These are phyloP conservation scores for Aspergillus amoenus DNA, from an alignment of 2,329 filamentous ascomycete species.

Conservation along the genomic window DNA sequence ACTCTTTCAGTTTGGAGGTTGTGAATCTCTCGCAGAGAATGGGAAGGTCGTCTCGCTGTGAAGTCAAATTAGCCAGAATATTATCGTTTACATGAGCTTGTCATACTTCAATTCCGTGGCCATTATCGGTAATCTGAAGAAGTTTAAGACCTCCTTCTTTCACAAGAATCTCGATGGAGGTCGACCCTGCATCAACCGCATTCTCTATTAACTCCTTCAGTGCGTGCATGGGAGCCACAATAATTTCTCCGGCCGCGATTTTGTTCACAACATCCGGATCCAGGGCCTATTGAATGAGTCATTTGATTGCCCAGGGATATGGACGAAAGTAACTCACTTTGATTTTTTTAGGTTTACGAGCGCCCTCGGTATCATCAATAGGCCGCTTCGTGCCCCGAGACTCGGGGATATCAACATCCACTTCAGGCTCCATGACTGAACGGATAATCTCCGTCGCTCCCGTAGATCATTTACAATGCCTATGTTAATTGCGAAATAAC, in stretches of 20 bases:
- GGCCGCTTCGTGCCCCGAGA: slow-evolving; percentile 51
- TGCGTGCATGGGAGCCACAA: slow-evolving; percentile 93
- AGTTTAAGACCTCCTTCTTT: slow-evolving; percentile 95
- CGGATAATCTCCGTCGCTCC: not conserved
- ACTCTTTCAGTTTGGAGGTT: slow-evolving; percentile 90
- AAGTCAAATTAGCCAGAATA: slow-evolving; percentile 17
- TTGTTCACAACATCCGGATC: slow-evolving; percentile 96
- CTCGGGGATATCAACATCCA: slow-evolving; percentile 44
- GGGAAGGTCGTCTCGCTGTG: slow-evolving; percentile 80
- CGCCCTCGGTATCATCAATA: slow-evolving; percentile 44
- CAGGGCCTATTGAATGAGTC: slow-evolving; percentile 62
- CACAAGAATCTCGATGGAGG: slow-evolving; percentile 82
- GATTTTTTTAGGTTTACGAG: slow-evolving; percentile 51
- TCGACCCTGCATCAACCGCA: slow-evolving; percentile 94
- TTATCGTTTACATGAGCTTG: not conserved
- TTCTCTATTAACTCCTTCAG: slow-evolving; percentile 97
- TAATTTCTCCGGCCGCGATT: slow-evolving; percentile 97
- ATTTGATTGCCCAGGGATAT: not conserved
- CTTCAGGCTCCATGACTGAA: slow-evolving; percentile 23
- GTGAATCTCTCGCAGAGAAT: slow-evolving; percentile 96
- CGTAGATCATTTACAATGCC: not conserved
- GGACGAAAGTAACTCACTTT: slow-evolving; percentile 22
- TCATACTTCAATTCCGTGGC: slow-evolving; percentile 85
- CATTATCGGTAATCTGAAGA: slow-evolving; percentile 96
- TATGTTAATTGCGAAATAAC: not conserved